Conservation (phyloP, 1,284 basidiomycete genomes). For the Athelia psychrophila region DNA sequence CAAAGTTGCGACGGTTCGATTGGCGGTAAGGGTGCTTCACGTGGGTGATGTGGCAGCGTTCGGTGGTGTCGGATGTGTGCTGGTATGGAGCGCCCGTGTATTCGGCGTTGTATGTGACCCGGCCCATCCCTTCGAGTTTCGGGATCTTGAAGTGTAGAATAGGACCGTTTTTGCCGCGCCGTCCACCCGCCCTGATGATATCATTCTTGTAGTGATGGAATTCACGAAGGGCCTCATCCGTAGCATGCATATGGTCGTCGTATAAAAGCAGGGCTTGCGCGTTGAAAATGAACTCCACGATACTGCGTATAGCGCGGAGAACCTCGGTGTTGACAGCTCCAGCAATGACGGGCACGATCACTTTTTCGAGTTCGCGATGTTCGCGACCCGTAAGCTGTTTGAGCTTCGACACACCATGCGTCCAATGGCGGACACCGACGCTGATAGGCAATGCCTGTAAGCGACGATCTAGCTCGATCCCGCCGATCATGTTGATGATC, state of each 20-base stretch:
- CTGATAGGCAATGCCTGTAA: slow-evolving; percentile 21
- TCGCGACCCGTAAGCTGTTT: slow-evolving; percentile 27
- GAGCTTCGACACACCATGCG: slow-evolving; percentile 23
- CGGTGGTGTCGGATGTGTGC: slow-evolving; percentile 1
- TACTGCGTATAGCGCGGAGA: slow-evolving; percentile 2
- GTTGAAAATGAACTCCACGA: slow-evolving; percentile 15
- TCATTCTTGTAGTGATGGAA: slow-evolving; percentile 11
- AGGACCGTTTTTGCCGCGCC: slow-evolving; percentile 8
- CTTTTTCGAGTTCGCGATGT: slow-evolving; percentile 19
- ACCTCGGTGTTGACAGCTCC: slow-evolving; percentile 1
- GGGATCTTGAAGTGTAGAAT: slow-evolving; percentile 11
- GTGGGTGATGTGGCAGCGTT: neutral
- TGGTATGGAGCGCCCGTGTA: neutral
- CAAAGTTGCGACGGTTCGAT: neutral
- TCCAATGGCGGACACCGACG: slow-evolving; percentile 16
- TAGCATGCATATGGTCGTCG: slow-evolving; percentile 3
- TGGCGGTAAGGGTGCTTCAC: neutral
- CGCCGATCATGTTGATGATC: slow-evolving; percentile 5
- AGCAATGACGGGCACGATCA: neutral
- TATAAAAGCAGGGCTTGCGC: neutral
- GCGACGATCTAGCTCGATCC: slow-evolving; percentile 24
- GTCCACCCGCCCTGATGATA: slow-evolving; percentile 7
- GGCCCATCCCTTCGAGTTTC: slow-evolving; percentile 4
- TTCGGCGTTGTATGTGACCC: slow-evolving; percentile 4
- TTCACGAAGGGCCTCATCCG: slow-evolving; percentile 6